Conservation (phyloP, 1,284 basidiomycete genomes). For the Papiliotrema nemorosa region DNA sequence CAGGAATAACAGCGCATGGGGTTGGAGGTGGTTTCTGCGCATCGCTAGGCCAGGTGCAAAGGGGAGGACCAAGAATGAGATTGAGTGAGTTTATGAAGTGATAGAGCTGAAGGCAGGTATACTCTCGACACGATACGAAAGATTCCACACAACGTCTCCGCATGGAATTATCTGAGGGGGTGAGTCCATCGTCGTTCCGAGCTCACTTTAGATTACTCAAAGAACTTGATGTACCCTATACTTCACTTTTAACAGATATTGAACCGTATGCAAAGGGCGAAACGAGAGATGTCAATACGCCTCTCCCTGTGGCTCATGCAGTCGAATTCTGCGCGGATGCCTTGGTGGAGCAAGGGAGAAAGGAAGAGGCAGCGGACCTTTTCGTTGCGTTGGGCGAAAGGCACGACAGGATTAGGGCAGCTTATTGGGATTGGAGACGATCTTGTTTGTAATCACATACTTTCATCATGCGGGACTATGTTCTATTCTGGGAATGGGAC, state of each 20-base stretch:
- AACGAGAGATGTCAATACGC: conserved; percentile 62
- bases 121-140: conserved; percentile 73
- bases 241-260: too few relatives aligned
- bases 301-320: conserved; percentile 69
- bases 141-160: conserved; percentile 84
- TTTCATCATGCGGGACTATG: conserved; percentile 5
- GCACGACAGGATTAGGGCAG: conserved; percentile 65
- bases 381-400: conserved; percentile 68
- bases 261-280: too few relatives aligned
- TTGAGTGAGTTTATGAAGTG: conserved; percentile 60
- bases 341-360: conserved; percentile 57
- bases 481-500: conserved; percentile 22
- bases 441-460: neutral
- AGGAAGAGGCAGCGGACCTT: conserved; percentile 56
- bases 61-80: conserved; percentile 59
- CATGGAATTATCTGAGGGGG: conserved; percentile 90
- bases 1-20: conserved; percentile 97
- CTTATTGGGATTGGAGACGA: conserved; percentile 39
- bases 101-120: conserved; percentile 49
- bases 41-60: conserved; percentile 62
- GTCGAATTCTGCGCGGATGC: conserved; percentile 84
- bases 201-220: conserved; percentile 56
- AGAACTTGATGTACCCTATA: conserved; percentile 52
- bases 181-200: conserved; percentile 47
- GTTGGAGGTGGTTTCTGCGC: conserved; percentile 92